phyloP scores from a whole-genome alignment of 2,329 filamentous ascomycete species.

The Exophiala aquamarina region DNA sequence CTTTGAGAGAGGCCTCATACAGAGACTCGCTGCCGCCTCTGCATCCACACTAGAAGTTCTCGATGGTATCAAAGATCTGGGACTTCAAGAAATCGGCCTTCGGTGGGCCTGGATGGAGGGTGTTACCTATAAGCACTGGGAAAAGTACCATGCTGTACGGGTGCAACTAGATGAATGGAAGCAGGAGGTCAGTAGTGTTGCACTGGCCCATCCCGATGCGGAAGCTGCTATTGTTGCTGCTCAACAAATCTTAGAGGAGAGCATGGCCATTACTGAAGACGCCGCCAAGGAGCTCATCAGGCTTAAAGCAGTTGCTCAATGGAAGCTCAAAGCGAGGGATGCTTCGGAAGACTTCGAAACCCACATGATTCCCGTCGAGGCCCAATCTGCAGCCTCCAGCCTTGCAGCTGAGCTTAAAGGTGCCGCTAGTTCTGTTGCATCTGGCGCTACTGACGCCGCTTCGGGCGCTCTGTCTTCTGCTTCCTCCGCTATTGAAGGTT shows the following conservation, averaged over 20 bases:
- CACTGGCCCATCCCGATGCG: constrained; percentile 71
- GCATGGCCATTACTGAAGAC: constrained; percentile 75
- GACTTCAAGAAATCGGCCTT: constrained; percentile 89
- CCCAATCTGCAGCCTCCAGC: constrained; percentile 35
- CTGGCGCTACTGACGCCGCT: constrained; percentile 32
- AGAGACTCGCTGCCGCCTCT: constrained; percentile 70
- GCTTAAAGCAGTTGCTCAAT: constrained; percentile 79
- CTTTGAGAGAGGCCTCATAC: constrained; percentile 69
- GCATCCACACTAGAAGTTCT: constrained; percentile 79
- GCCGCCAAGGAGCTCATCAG: constrained; percentile 77
- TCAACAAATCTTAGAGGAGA: constrained; percentile 70
- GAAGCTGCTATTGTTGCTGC: constrained; percentile 66
- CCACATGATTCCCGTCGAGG: constrained; percentile 61
- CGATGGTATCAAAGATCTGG: constrained; percentile 77
- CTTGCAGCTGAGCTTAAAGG: constrained; percentile 27
- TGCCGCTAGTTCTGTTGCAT: constrained; percentile 25
- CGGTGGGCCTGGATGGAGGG: constrained; percentile 94
- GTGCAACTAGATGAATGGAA: constrained; percentile 82
- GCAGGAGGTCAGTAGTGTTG: constrained; percentile 73
- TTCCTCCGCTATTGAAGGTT: constrained; percentile 2
- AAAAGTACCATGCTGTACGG: constrained; percentile 87
- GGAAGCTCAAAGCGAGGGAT: constrained; percentile 78
- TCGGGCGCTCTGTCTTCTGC: constrained; percentile 18
- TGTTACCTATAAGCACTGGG: constrained; percentile 96
- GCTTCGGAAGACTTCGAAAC: constrained; percentile 75